These are phyloP conservation scores for Neopestalotiopsis sp. DNA, from an alignment of 2,329 filamentous ascomycete species.

Conservation along the genomic window DNA sequence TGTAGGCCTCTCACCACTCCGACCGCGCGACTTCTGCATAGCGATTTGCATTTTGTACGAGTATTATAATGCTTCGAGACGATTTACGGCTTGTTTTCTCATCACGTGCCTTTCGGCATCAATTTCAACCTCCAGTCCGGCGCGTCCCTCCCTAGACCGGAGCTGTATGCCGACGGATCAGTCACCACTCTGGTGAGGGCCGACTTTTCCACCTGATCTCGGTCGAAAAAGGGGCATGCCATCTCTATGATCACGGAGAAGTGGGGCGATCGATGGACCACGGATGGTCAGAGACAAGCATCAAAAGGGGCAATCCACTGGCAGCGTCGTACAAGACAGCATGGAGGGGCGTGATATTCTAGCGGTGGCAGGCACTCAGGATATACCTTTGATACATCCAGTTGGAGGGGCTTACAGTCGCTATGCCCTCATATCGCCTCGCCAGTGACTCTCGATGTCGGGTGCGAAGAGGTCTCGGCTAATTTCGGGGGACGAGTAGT, in stretches of 20 bases:
- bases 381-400: background rate
- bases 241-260: background rate
- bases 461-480: background rate
- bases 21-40: constrained; percentile 34
- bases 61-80: constrained; percentile 32
- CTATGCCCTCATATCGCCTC: background rate
- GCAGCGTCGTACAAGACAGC: background rate
- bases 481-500: background rate
- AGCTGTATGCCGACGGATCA: background rate
- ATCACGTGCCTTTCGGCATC: constrained; percentile 5
- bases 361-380: background rate
- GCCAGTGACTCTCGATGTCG: background rate
- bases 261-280: background rate
- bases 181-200: background rate
- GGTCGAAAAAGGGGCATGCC: background rate
- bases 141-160: background rate
- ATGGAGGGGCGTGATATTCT: background rate
- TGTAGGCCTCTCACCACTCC: constrained; percentile 15
- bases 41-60: constrained; percentile 38
- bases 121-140: constrained; percentile 1
- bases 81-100: constrained; percentile 30
- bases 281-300: background rate
- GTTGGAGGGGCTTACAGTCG: background rate
- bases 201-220: background rate
- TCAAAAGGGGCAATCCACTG: background rate